These are phyloP conservation scores for Hypoxylon lienhwacheense DNA, from an alignment of 495 filamentous ascomycete genomes.

Conservation along the genomic window DNA sequence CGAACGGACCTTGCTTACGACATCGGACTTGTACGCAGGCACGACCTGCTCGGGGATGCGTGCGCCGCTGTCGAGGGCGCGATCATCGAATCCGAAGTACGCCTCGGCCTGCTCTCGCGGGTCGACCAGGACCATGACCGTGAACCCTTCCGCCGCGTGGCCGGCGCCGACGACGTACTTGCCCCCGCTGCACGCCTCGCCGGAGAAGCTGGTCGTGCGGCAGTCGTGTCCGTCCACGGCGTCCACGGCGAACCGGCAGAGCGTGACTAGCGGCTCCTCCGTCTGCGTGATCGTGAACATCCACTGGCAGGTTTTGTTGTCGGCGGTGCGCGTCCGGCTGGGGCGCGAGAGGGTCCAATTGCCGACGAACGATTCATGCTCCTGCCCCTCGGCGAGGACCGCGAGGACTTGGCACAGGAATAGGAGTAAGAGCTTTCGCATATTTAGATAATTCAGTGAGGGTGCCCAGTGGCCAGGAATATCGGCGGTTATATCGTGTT, in stretches of 20 bases:
- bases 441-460: not conserved
- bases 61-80: not conserved
- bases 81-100: slow-evolving; percentile 2
- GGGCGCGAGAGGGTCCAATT: not conserved
- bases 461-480: not conserved
- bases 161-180: not conserved
- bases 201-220: not conserved
- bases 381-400: not conserved
- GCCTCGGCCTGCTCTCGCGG: not conserved
- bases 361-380: not conserved
- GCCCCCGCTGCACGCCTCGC: not conserved
- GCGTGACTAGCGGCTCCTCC: not conserved
- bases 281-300: not conserved
- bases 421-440: not conserved
- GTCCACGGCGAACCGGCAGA: not conserved
- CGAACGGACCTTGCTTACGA: not conserved
- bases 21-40: not conserved
- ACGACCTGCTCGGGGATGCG: slow-evolving; percentile 1
- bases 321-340: not conserved
- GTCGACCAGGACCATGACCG: not conserved
- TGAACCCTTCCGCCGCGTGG: not conserved
- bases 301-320: slow-evolving; percentile 1
- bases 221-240: not conserved
- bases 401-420: not conserved
- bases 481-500: not conserved